Evolutionary conservation across 176 grass and related monocot genomes (phyloP).

Genomic region (Paspalum notatum): DNA sequence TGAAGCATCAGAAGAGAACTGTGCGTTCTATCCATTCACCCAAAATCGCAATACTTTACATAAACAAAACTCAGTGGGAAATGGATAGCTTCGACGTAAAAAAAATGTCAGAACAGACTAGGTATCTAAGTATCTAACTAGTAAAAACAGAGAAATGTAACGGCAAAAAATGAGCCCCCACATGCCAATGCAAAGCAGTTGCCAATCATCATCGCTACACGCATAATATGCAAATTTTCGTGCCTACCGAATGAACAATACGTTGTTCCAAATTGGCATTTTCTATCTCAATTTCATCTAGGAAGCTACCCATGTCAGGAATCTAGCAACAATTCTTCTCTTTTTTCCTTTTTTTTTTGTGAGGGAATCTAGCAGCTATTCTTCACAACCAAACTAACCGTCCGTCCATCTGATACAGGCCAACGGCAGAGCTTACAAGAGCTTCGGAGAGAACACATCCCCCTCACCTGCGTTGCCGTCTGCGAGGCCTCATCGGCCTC

Average conservation of each 20-base stretch:
- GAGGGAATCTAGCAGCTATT: neutral
- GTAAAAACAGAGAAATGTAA: neutral
- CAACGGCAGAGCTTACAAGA: neutral
- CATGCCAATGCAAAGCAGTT: slow-evolving; percentile 13
- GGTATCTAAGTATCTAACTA: neutral
- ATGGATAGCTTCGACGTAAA: neutral
- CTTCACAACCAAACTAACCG: neutral
- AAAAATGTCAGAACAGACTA: neutral
- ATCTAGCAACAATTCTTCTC: neutral
- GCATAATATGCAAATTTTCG: neutral
- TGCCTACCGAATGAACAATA: neutral
- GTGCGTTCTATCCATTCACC: no score
- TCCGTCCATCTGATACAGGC: neutral
- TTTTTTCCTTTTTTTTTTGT: no score
- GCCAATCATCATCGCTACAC: neutral
- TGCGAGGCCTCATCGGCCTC: slow-evolving; percentile 42
- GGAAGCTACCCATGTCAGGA: neutral
- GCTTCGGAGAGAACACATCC: neutral
- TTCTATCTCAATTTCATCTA: neutral
- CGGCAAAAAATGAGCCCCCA: neutral
- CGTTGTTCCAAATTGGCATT: neutral
- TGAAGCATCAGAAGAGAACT: no score
- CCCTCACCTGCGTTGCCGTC: slow-evolving; percentile 56
- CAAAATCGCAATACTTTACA: no score
- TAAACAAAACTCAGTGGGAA: no score